Evolutionary conservation across 805 yeast species (phyloP), one percentile per base, ranked within the genome.

Genomic region (Schwanniomyces vanrijiae): DNA sequence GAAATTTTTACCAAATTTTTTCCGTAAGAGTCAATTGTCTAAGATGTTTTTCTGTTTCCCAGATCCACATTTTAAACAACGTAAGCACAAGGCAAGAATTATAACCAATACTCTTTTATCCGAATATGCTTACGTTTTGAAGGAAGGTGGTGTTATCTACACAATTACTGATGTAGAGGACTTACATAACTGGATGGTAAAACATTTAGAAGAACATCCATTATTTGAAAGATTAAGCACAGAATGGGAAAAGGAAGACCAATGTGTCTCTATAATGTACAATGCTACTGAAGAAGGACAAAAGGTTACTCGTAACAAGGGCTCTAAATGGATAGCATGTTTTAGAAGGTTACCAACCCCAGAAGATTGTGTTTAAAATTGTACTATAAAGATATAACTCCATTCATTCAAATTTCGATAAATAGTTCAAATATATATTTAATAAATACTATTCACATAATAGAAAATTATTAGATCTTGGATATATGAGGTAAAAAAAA

Each of bases 21-120:
- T 94, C 71, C 73, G 77, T 48, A 86, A 86, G 65, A 83, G 83
- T 5, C 97, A 90, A 64, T 71, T 91, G 43, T 81, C 85, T 28
- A 94, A 92, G 74, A 88, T 94, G 80, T 94, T 94, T 71, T 94
- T 94, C 73, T 94, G 99, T 66, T 94, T 94, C 79, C 99, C 99
- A n/a, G 99, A 94, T 68, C 99, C 99, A 6, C 99, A 94, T 67
- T 94, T 94, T 76, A 94, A 94, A 65, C 96, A 90, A 68, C 79
- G 98, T 62, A 94, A 94, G 64, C 99, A 94, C 70, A 94, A 94
- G 76, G 97, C 97, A 5, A 80, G 99, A 73, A 94, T 94, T 61
- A 81, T 94, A 54, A 91, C 99, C 45, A 85, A 83, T 54, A 92
- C 98, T 2, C 72, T 94, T 51, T 75, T 90, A 46, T 80, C 92